Evolutionary conservation across 2,329 filamentous ascomycete genomes (phyloP).

Genomic region (Celoporthe dispersa): DNA sequence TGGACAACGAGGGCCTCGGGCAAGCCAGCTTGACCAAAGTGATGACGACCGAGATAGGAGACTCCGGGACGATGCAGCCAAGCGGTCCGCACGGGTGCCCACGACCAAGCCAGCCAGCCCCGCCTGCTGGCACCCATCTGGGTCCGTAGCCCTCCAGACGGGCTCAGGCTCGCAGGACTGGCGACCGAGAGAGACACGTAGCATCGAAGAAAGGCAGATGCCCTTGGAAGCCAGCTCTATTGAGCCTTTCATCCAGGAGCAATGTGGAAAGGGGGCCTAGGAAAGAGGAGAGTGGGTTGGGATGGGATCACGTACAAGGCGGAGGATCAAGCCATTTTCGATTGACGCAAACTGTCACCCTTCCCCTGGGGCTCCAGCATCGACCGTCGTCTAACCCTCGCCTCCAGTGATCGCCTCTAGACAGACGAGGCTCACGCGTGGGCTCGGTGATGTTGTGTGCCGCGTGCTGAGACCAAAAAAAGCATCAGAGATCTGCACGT

Average conservation of each 20-base stretch:
- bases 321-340: background rate
- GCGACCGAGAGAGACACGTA: too few relatives aligned
- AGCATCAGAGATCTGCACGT: background rate
- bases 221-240: background rate
- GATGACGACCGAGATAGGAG: slow-evolving; percentile 1
- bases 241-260: background rate
- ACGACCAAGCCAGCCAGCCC: background rate
- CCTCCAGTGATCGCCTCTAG: background rate
- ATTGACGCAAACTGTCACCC: background rate
- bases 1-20: background rate
- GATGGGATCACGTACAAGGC: background rate
- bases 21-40: slow-evolving; percentile 10
- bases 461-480: background rate
- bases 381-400: background rate
- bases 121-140: background rate
- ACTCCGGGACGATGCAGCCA: background rate
- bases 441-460: background rate
- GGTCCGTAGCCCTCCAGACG: background rate
- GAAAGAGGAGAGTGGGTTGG: background rate
- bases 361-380: background rate
- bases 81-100: background rate
- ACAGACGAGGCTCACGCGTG: background rate
- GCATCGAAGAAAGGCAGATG: background rate
- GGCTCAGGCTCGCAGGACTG: background rate
- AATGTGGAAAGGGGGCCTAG: background rate